Evolutionary conservation across 371 early-diverging fungal genomes (phyloP).

Genomic region (Rhizomucor pusillus): DNA sequence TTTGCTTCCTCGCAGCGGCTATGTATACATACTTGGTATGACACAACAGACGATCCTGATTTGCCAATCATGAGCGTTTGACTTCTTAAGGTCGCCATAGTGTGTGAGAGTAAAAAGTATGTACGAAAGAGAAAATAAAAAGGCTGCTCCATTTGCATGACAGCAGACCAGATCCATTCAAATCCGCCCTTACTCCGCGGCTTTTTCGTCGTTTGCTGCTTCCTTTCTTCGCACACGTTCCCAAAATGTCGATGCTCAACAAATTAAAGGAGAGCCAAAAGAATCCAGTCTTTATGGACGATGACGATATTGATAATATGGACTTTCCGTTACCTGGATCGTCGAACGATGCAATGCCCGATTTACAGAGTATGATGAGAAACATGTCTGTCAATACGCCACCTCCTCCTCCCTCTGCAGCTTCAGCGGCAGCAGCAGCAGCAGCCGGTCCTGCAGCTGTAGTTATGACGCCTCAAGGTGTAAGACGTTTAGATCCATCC

Average conservation of each 20-base stretch:
- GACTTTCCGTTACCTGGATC: slow-evolving; percentile 59
- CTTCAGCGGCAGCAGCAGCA: no score
- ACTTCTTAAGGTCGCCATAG: slow-evolving; percentile 14
- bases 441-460: slow-evolving; percentile 24
- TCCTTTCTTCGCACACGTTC: neutral
- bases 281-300: slow-evolving; percentile 43
- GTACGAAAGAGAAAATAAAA: neutral
- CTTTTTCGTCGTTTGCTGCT: no score
- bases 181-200: no score
- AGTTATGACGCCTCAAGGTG: slow-evolving; percentile 34
- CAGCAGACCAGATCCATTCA: no score
- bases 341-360: slow-evolving; percentile 8
- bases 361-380: slow-evolving; percentile 30
- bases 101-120: neutral
- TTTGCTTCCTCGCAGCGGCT: neutral
- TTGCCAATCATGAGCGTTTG: slow-evolving; percentile 39
- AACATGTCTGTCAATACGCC: slow-evolving; percentile 1
- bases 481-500: slow-evolving; percentile 33
- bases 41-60: slow-evolving; percentile 39
- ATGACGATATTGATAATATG: slow-evolving; percentile 65
- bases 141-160: no score
- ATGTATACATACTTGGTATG: slow-evolving; percentile 29
- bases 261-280: slow-evolving; percentile 42
- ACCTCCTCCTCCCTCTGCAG: no score
- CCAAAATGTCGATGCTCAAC: slow-evolving; percentile 40